Evolutionary conservation across 1,139 yeast genomes (phyloP), one percentile per base, ranked within the genome.

Genomic region (Candida tetrigidarum): DNA sequence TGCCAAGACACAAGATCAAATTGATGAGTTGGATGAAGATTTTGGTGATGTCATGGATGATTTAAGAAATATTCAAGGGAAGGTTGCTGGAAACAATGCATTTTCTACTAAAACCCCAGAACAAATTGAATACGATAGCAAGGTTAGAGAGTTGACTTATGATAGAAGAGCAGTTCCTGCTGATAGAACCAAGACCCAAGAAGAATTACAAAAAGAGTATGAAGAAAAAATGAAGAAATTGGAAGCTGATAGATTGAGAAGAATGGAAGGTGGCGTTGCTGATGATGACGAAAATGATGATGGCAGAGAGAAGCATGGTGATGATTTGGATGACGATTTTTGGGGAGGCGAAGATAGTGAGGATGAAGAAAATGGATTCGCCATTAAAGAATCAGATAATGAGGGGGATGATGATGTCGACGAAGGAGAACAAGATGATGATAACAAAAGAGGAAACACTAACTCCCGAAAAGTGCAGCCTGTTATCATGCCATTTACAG

Each of bases 161-260:
- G 99, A 95, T 48, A 81, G 86, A 59, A 79, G 98, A 56, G 92
- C 98, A 0, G 91, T 81, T 8, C 99, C 99, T n/a, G 83, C 95
- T n/a, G 97, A 91, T 49, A 78, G 97, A 64, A 91, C 97, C 1
- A 90, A 92, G 66, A 92, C 98, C 0, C 89, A 81, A 1, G 97
- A 93, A 61, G 99, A 95, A 64, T 50, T 91, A 16, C 77, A 73
- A 35, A 72, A 77, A 44, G 97, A 89, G 58, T 81, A 80, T 52
- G 81, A 78, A 6, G 91, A 84, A 30, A 82, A 79, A 56, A 74
- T 78, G 67, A 80, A 81, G 56, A 80, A 82, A 56, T 73, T 90
- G 49, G 97, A 91, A 60, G 81, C 79, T 39, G 95, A 83, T 46
- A 78, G 98, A 63, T 61, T 80, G 51, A 82, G 81, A 50, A 82